Percentiles rank a stretch among this genome's conserved stretches.
Conservation (phyloP, 1,284 basidiomycete genomes). For the Ustilago loliicola region DNA sequence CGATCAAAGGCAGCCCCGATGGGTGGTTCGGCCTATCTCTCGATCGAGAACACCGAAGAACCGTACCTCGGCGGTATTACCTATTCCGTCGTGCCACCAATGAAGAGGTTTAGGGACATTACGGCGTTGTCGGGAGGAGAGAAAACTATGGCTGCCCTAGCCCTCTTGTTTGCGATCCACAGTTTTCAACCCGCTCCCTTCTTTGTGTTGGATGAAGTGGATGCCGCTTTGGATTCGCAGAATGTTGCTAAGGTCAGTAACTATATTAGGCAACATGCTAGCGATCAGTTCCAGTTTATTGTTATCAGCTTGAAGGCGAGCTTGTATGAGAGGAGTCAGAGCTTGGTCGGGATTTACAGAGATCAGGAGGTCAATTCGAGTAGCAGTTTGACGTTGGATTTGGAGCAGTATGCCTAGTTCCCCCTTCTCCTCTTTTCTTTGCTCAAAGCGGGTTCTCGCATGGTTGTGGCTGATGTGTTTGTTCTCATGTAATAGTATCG, state of each 20-base stretch:
- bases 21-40: slow-evolving; percentile 96
- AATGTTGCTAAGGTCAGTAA: slow-evolving; percentile 68
- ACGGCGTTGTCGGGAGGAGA: slow-evolving; percentile 98
- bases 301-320: slow-evolving; percentile 89
- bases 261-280: slow-evolving; percentile 67
- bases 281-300: slow-evolving; percentile 88
- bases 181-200: slow-evolving; percentile 95
- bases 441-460: not conserved
- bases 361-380: slow-evolving; percentile 94
- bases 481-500: not conserved
- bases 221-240: slow-evolving; percentile 81
- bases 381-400: slow-evolving; percentile 87
- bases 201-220: slow-evolving; percentile 98
- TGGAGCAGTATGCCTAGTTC: slow-evolving; percentile 72
- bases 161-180: slow-evolving; percentile 95
- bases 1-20: slow-evolving; percentile 91
- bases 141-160: slow-evolving; percentile 96
- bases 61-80: slow-evolving; percentile 95
- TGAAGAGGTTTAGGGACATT: slow-evolving; percentile 99
- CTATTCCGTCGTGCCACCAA: slow-evolving; percentile 95
- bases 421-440: not conserved
- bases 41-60: slow-evolving; percentile 96
- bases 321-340: slow-evolving; percentile 89
- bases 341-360: slow-evolving; percentile 91
- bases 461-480: not conserved